Base-by-base conservation (phyloP, 345 rosid genomes). In the Boechera stricta region DNA sequence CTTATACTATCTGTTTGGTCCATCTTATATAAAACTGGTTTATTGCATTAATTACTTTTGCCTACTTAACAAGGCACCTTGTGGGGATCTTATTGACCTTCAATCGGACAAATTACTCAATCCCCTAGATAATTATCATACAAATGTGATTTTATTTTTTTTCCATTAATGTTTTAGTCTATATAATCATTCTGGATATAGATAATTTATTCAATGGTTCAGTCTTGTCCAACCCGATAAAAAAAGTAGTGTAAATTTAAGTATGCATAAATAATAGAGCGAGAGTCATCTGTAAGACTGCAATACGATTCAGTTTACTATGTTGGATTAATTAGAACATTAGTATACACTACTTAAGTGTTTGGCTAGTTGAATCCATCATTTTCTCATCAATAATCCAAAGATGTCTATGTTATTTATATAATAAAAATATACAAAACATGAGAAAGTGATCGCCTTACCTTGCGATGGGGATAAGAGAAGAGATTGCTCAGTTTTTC, bases 401-500 rank as follows among this genome's bases (percentile, higher is more conserved):
- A 21, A 49, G 29, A 36, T 16, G 8, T 10, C 41, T 26, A 28
- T 54, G 58, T 11, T 26, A 64, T 55, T 36, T 64, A 62, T 12
- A 64, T 24, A 28, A 28, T 6, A 21, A 21, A 21, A 21, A 24
- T 33, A 54, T 24, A 62, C 71, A 77, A 54, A 70, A 32, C 81
- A 65, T 57, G 68, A 39, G 81, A 71, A 58, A 77, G 31, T 57
- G 67, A 77, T 65, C 52, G 10, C 33, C 53, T 64, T 29, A 31
- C 60, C 26, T 44, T 57, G 29, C 15, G 33, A 78, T 48, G 33
- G 41, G 35, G 77, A 77, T 77, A 64, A 77, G 60, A 64, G 72
- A 71, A 64, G 56, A 57, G 72, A 77, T 47, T 65, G 72, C 48
- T 71, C 77, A 71, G 81, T 71, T 65, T 77, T 77, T 65, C 36